phyloP scores from a whole-genome alignment of 2,329 filamentous ascomycete species.

The Zasmidium angulare region DNA sequence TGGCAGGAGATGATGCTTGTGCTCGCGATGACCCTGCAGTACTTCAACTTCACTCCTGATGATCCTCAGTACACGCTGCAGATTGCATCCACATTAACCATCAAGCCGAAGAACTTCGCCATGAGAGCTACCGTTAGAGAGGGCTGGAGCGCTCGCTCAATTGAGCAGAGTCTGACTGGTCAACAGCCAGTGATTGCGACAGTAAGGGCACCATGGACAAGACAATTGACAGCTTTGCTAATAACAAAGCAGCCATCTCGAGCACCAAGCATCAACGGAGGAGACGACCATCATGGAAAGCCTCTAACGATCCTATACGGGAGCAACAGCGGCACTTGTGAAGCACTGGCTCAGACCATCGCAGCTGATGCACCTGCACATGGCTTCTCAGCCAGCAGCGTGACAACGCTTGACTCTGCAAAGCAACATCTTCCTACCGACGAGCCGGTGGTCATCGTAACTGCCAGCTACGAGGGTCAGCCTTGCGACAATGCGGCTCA shows the following conservation, averaged over 20 bases:
- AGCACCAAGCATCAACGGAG: background rate
- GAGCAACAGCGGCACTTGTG: conserved; percentile 73
- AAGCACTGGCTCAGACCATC: conserved; percentile 64
- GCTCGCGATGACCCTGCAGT: conserved; percentile 65
- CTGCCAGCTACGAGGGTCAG: conserved; percentile 71
- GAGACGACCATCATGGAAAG: conserved; percentile 31
- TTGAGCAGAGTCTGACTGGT: conserved; percentile 40
- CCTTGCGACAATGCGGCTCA: conserved; percentile 70
- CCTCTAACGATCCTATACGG: conserved; percentile 69
- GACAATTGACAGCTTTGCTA: background rate
- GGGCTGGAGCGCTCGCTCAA: conserved; percentile 44
- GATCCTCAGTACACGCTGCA: conserved; percentile 61
- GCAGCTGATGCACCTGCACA: conserved; percentile 58
- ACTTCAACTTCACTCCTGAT: conserved; percentile 65
- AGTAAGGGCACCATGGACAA: background rate
- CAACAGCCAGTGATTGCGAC: conserved; percentile 6
- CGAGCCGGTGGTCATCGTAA: conserved; percentile 65
- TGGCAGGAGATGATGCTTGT: conserved; percentile 70
- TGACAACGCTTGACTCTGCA: conserved; percentile 62
- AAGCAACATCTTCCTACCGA: conserved; percentile 60
- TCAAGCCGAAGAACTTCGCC: conserved; percentile 64
- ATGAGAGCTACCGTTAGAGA: conserved; percentile 60
- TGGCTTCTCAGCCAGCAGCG: conserved; percentile 57
- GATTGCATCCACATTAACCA: conserved; percentile 58
- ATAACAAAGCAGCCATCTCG: background rate